Evolutionary conservation across 768 basidiomycete genomes (phyloP).

Genomic region (Tremella yokohamensis): DNA sequence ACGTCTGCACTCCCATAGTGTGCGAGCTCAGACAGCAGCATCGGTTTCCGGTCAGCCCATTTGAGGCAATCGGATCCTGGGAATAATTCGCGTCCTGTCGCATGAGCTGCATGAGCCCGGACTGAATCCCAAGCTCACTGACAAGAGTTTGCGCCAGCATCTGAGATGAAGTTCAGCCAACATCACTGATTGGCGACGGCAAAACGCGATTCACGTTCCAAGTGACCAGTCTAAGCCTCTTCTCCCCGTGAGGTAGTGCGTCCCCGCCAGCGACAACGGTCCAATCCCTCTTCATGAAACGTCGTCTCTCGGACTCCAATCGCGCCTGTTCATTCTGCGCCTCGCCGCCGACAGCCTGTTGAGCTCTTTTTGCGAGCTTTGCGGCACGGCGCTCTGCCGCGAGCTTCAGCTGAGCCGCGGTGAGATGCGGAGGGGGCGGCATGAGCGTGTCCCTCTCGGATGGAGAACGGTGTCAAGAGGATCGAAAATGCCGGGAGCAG

Average conservation of each 20-base stretch:
- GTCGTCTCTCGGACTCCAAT: conserved; percentile 18
- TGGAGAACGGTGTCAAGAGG: too few relatives aligned
- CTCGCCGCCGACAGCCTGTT: conserved; percentile 21
- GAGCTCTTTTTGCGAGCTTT: conserved; percentile 34
- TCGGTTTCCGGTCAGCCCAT: conserved; percentile 65
- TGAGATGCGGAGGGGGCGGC: conserved; percentile 16
- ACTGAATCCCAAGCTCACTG: conserved; percentile 24
- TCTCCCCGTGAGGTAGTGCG: background rate
- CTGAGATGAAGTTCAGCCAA: conserved; percentile 17
- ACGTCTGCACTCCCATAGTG: conserved; percentile 67
- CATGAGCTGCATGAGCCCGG: background rate
- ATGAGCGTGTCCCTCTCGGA: too few relatives aligned
- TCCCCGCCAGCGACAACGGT: conserved; percentile 12
- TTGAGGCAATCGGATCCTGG: conserved; percentile 65
- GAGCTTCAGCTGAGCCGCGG: conserved; percentile 30
- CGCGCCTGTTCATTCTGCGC: conserved; percentile 7
- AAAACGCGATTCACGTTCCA: conserved; percentile 43
- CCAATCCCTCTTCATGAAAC: conserved; percentile 42
- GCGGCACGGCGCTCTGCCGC: conserved; percentile 37
- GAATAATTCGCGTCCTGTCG: conserved; percentile 46
- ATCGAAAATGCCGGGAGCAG: too few relatives aligned
- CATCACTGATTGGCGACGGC: background rate
- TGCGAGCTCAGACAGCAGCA: conserved; percentile 73
- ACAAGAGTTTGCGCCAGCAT: conserved; percentile 49
- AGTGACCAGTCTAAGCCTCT: conserved; percentile 35